Conservation (phyloP, 1,139 yeast genomes). For the Saccharomyces pastorianus region DNA sequence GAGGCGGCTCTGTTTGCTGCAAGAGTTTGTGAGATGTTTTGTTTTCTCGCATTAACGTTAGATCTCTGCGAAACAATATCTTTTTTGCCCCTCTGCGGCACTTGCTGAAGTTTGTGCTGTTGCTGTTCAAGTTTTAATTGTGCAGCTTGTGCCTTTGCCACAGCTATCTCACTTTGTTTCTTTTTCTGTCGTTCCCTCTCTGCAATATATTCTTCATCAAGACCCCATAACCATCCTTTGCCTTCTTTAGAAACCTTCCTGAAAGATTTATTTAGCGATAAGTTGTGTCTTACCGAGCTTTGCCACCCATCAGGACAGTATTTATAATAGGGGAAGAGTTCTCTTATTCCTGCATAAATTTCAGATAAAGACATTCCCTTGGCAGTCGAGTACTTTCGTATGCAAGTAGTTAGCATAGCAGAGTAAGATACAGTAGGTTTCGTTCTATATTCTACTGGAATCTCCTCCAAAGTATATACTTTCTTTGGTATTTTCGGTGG, state of each 20-base stretch:
- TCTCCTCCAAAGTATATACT: slow-evolving; percentile 62
- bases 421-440: slow-evolving; percentile 81
- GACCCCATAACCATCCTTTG: slow-evolving; percentile 87
- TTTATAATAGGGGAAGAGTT: slow-evolving; percentile 79
- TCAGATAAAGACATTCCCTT: slow-evolving; percentile 79
- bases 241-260: slow-evolving; percentile 70
- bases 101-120: slow-evolving; percentile 17
- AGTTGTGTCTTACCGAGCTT: slow-evolving; percentile 79
- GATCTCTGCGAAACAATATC: slow-evolving; percentile 20
- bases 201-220: slow-evolving; percentile 73
- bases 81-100: slow-evolving; percentile 32
- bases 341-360: slow-evolving; percentile 78
- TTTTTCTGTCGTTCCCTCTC: slow-evolving; percentile 73
- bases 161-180: slow-evolving; percentile 56
- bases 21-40: slow-evolving; percentile 30
- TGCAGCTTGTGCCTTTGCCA: slow-evolving; percentile 51
- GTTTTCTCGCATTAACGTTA: slow-evolving; percentile 18
- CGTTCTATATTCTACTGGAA: slow-evolving; percentile 75
- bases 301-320: slow-evolving; percentile 99
- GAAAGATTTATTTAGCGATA: slow-evolving; percentile 79
- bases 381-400: slow-evolving; percentile 54
- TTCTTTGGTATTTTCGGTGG: slow-evolving; percentile 50
- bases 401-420: slow-evolving; percentile 67
- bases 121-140: slow-evolving; percentile 46
- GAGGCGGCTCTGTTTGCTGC: slow-evolving; percentile 31